These are phyloP conservation scores for Botrytis squamosa DNA, from an alignment of 2,329 filamentous ascomycete genomes.

Conservation along the genomic window DNA sequence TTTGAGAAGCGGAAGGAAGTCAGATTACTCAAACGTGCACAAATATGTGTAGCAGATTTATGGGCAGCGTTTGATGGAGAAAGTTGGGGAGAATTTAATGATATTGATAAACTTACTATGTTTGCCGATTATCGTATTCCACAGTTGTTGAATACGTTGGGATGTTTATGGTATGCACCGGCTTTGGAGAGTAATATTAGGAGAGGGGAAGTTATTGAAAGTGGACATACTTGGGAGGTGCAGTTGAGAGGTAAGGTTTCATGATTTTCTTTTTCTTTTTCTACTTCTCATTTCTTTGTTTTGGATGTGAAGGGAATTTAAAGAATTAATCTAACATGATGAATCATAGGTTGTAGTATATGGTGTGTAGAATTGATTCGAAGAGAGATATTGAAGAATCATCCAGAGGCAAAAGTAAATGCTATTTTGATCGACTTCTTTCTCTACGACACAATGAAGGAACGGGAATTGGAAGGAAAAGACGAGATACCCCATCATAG, in stretches of 20 bases:
- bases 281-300: neutral
- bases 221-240: constrained; percentile 76
- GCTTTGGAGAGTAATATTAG: constrained; percentile 70
- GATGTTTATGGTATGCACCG: constrained; percentile 82
- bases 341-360: constrained; percentile 74
- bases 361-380: constrained; percentile 92
- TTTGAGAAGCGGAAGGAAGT: constrained; percentile 73
- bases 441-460: constrained; percentile 91
- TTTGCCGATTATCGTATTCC: constrained; percentile 98
- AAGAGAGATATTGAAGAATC: constrained; percentile 70
- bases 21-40: constrained; percentile 86
- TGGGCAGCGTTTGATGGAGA: constrained; percentile 94
- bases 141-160: constrained; percentile 82
- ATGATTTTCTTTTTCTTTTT: neutral
- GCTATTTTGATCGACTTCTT: constrained; percentile 97
- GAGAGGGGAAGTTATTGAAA: constrained; percentile 61
- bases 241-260: constrained; percentile 70
- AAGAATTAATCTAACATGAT: neutral
- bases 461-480: constrained; percentile 63
- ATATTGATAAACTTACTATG: constrained; percentile 96
- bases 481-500: constrained; percentile 78
- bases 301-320: neutral
- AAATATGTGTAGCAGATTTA: constrained; percentile 92
- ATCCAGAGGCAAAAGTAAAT: constrained; percentile 74
- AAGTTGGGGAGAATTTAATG: constrained; percentile 75